Conservation (phyloP, 805 yeast genomes). For the Lipomyces chichibuensis region DNA sequence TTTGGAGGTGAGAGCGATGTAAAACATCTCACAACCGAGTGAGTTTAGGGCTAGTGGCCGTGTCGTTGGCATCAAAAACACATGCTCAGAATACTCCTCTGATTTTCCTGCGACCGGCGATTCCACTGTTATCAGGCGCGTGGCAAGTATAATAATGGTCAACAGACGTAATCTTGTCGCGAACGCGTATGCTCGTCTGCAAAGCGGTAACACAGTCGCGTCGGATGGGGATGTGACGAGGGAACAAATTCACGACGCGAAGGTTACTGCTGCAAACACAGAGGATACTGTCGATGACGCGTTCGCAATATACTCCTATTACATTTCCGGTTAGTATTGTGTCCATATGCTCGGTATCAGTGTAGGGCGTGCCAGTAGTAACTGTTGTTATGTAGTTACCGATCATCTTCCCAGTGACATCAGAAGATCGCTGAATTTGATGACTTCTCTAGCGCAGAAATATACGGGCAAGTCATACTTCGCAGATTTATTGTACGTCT, state of each 20-base stretch:
- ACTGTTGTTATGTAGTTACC: conserved; percentile 18
- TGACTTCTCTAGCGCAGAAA: conserved; percentile 9
- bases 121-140: not conserved
- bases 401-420: conserved; percentile 33
- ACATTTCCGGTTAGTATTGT: conserved; percentile 24
- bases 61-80: too few relatives aligned
- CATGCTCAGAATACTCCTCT: not conserved
- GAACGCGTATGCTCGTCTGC: not conserved
- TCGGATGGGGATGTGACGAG: not conserved
- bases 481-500: not conserved
- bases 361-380: not conserved
- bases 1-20: not conserved
- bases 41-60: not conserved
- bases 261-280: not conserved
- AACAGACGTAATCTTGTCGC: not conserved
- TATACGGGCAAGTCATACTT: conserved; percentile 9
- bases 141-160: not conserved
- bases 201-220: not conserved
- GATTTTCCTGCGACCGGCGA: not conserved
- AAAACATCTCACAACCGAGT: not conserved
- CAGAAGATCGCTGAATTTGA: conserved; percentile 22
- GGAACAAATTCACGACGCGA: not conserved
- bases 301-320: conserved; percentile 30
- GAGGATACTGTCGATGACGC: conserved; percentile 27
- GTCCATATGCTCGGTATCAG: not conserved